Evolutionary conservation across 169 alveolate genomes (phyloP), one percentile per base, ranked within the genome.

Genomic region (Plasmodium cynomolgi): DNA sequence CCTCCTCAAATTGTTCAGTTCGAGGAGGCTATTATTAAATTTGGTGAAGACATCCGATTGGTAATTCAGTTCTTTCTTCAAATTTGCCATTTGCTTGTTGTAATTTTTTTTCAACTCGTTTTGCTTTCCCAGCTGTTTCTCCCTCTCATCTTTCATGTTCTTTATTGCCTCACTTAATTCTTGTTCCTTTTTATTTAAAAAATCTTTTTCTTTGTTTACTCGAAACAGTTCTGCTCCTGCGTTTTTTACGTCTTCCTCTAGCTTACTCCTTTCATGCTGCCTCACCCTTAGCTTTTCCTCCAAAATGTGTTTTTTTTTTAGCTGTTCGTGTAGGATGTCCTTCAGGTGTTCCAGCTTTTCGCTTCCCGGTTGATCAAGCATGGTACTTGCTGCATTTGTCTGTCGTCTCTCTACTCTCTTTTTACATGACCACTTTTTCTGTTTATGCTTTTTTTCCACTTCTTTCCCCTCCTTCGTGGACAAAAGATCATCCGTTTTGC

Each of bases 1-100:
- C 34, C 82, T 88, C 41, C 72, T 88, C 34, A 88, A 37, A 13
- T 88, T 88, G 44, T 88, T 88, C 15, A 58, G 34, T 80, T 88
- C 94, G 44, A 88, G 74, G 20, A 88, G 88, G 34, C 74, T 88
- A 23, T 88, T 88, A 88, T 88, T 88, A 50, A 41, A 88, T 68
- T 88, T 88, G 41, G n/a, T 62, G 50, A 79, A 77, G 31, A 88
- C 82, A 58, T 88, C 94, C 0, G 83, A 11, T 58, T 79, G 83
- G 54, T 80, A 79, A 56, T 58, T 77, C 82, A 88, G 50, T 26
- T 77, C 94, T 50, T 80, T 88, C 83, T 88, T 88, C 54, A 88
- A 62, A 11, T 15, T 39, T 11, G 31, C 20, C 34, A 88, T 17
- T 41, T 88, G 90, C 23, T 41, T 37, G 9, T 80, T 58, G 39